phyloP scores from a whole-genome alignment of 78 protist species.

The Andalucia godoyi region DNA sequence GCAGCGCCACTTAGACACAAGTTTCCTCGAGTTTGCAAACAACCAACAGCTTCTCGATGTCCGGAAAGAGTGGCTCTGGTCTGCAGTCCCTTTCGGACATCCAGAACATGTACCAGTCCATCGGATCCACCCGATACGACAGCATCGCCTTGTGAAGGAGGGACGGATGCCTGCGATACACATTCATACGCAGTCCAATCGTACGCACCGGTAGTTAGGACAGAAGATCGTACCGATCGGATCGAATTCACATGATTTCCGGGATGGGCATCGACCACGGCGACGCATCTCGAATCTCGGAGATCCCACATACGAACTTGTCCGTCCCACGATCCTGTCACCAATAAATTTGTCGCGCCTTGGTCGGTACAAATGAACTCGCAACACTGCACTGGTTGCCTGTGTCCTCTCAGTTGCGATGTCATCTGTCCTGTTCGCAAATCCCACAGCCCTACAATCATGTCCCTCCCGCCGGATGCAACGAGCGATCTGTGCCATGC shows the following conservation, averaged over 20 bases:
- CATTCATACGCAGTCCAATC: no score
- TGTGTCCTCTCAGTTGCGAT: not conserved
- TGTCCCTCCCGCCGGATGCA: slow-evolving; percentile 9
- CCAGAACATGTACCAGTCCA: not conserved
- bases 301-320: not conserved
- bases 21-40: not conserved
- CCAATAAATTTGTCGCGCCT: no score
- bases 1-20: not conserved
- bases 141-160: not conserved
- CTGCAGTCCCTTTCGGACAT: not conserved
- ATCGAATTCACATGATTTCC: no score
- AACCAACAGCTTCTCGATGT: not conserved
- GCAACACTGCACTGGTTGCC: no score
- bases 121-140: slow-evolving; percentile 8
- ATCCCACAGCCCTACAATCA: not conserved
- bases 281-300: not conserved
- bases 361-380: no score
- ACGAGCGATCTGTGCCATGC: not conserved
- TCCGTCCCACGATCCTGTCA: slow-evolving; percentile 1
- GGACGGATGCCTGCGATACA: no score
- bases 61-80: not conserved
- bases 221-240: no score
- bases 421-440: not conserved
- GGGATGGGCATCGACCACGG: no score
- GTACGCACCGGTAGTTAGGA: no score